A percentile compares a stretch with the other conserved stretches of the same genome.
These are phyloP conservation scores for Vanrija humicola DNA, from an alignment of 1,284 basidiomycete species.

Conservation along the genomic window DNA sequence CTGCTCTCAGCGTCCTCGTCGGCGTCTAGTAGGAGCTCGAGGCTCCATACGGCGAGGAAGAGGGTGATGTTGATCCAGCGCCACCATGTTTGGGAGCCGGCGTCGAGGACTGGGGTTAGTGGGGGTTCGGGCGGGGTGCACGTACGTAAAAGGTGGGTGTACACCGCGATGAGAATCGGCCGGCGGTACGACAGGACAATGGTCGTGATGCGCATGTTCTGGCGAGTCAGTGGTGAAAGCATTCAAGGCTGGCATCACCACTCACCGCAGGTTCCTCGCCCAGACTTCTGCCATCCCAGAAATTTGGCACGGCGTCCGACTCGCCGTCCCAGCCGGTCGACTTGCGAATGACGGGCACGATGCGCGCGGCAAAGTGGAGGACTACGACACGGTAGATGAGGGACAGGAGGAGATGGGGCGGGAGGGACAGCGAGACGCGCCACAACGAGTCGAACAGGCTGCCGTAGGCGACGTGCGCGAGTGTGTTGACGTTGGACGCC, in stretches of 20 bases:
- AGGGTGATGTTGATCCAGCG: slow-evolving; percentile 49
- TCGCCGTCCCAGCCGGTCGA: slow-evolving; percentile 42
- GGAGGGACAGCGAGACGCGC: slow-evolving; percentile 32
- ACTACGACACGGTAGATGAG: slow-evolving; percentile 77
- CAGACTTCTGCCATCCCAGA: slow-evolving; percentile 46
- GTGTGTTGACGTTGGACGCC: slow-evolving; percentile 18
- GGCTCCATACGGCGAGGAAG: slow-evolving; percentile 47
- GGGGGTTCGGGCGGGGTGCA: background rate
- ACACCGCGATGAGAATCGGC: slow-evolving; percentile 49
- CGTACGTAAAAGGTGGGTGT: slow-evolving; percentile 49
- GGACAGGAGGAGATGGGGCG: slow-evolving; percentile 59
- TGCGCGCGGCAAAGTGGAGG: slow-evolving; percentile 77
- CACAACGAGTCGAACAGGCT: slow-evolving; percentile 33
- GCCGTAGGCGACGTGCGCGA: slow-evolving; percentile 26
- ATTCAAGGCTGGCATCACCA: background rate
- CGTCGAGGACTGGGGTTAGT: slow-evolving; percentile 41
- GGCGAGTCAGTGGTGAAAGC: background rate
- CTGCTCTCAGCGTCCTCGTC: slow-evolving; percentile 44
- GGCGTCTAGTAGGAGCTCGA: slow-evolving; percentile 47
- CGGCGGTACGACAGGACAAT: slow-evolving; percentile 46
- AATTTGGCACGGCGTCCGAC: slow-evolving; percentile 25
- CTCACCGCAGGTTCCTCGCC: slow-evolving; percentile 46
- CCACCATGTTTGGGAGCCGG: slow-evolving; percentile 50
- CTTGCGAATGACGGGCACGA: slow-evolving; percentile 66
- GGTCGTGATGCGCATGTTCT: slow-evolving; percentile 48